These are phyloP conservation scores for Scenedesmus sp. DNA, from an alignment of 163 green algal genomes.

Conservation along the genomic window DNA sequence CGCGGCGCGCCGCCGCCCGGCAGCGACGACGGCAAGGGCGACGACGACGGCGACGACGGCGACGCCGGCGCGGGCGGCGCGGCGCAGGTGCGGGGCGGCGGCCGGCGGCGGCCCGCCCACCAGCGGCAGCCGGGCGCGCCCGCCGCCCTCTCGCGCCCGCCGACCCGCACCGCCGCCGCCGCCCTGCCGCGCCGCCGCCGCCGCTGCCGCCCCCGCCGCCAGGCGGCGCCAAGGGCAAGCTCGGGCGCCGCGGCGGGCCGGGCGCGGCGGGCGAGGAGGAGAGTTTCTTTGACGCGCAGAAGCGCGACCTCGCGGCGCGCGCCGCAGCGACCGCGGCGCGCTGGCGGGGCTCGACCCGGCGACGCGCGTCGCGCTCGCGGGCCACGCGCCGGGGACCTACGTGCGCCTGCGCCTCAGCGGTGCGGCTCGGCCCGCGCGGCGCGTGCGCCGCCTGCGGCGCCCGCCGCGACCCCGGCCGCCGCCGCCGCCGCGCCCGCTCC, in stretches of 20 bases:
- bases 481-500: too few relatives aligned
- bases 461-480: too few relatives aligned
- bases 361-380: conserved; percentile 87
- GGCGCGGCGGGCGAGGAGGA: too few relatives aligned
- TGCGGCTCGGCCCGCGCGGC: conserved; percentile 8
- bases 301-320: conserved; percentile 84
- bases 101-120: too few relatives aligned
- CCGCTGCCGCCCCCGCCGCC: background rate
- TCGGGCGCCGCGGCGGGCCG: background rate
- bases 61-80: background rate
- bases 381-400: conserved; percentile 89
- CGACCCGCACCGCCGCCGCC: too few relatives aligned
- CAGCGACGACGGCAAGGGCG: conserved; percentile 14
- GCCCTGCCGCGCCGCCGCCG: background rate
- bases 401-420: conserved; percentile 88
- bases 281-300: conserved; percentile 91
- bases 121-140: too few relatives aligned
- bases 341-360: conserved; percentile 80
- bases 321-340: conserved; percentile 67
- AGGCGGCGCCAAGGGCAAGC: conserved; percentile 4
- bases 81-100: too few relatives aligned
- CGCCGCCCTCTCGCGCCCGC: too few relatives aligned
- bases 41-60: conserved; percentile 1
- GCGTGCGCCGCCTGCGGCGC: too few relatives aligned
- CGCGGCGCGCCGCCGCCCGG: conserved; percentile 3